These are phyloP conservation scores for Penicillium sclerotigenum DNA, from an alignment of 2,329 filamentous ascomycete genomes.

Conservation along the genomic window DNA sequence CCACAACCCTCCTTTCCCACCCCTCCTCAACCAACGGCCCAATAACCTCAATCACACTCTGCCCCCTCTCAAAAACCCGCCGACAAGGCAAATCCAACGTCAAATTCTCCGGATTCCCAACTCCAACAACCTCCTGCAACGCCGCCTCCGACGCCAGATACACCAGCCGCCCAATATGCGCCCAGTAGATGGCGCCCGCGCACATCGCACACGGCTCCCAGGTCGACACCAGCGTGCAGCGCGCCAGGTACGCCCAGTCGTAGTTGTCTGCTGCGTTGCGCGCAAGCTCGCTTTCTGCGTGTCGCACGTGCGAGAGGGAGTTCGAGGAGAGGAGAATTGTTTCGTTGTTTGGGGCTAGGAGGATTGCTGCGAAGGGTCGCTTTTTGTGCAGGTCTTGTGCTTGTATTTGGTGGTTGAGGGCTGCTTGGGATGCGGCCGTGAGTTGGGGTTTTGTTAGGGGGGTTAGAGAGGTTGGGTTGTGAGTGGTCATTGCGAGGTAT, in stretches of 20 bases:
- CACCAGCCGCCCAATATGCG: conserved; percentile 52
- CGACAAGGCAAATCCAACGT: conserved; percentile 52
- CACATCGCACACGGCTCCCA: conserved; percentile 59
- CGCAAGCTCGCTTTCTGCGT: conserved; percentile 52
- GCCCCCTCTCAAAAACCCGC: conserved; percentile 47
- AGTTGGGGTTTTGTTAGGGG: conserved; percentile 42
- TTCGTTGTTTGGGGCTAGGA: conserved; percentile 51
- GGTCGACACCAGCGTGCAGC: conserved; percentile 51
- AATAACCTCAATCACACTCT: conserved; percentile 51
- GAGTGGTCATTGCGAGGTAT: neutral
- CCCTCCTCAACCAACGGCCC: conserved; percentile 42
- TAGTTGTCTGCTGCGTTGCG: conserved; percentile 51
- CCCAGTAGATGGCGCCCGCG: conserved; percentile 50
- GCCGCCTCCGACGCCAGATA: conserved; percentile 52
- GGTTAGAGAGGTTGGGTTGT: neutral
- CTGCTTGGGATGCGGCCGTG: conserved; percentile 38
- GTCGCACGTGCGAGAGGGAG: conserved; percentile 53
- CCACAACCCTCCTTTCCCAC: conserved; percentile 46
- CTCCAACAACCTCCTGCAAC: conserved; percentile 46
- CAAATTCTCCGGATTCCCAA: conserved; percentile 52
- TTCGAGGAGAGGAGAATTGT: conserved; percentile 50
- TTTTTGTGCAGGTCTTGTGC: conserved; percentile 46
- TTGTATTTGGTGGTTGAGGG: conserved; percentile 44
- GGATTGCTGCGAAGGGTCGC: conserved; percentile 50
- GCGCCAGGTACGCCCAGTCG: conserved; percentile 48